Conservation (phyloP, 352 stramenopile species). For the Globisporangium radiosum region DNA sequence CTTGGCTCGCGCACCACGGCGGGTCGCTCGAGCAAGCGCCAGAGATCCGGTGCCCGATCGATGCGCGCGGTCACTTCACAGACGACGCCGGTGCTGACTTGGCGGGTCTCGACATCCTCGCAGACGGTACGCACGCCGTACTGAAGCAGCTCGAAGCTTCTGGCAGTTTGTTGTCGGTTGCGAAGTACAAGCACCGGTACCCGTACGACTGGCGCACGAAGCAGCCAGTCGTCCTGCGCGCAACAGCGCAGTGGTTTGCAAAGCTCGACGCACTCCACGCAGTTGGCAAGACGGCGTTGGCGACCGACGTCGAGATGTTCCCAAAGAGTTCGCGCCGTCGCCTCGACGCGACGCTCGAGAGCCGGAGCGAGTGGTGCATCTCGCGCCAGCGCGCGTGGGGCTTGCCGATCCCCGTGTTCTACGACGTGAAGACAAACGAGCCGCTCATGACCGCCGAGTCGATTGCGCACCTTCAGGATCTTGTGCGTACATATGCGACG, state of each 20-base stretch:
- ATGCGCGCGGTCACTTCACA: constrained; percentile 74
- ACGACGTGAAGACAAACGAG: constrained; percentile 86
- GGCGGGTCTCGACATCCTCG: constrained; percentile 85
- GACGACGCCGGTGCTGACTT: constrained; percentile 88
- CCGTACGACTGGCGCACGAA: constrained; percentile 99
- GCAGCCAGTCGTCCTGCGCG: constrained; percentile 96
- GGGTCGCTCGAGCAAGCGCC: constrained; percentile 10
- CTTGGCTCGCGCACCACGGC: constrained; percentile 57
- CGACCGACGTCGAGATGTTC: constrained; percentile 89
- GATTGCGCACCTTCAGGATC: constrained; percentile 77
- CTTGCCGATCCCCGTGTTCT: constrained; percentile 98
- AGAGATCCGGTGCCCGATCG: constrained; percentile 59
- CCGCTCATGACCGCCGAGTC: constrained; percentile 90
- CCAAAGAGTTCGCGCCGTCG: constrained; percentile 79
- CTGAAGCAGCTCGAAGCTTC: constrained; percentile 77
- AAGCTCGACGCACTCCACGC: constrained; percentile 92
- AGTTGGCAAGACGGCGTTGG: constrained; percentile 42
- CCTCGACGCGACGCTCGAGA: constrained; percentile 82
- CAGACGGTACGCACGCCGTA: constrained; percentile 91
- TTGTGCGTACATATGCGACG: constrained; percentile 41
- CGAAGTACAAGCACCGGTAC: constrained; percentile 93
- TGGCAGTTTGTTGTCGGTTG: constrained; percentile 79
- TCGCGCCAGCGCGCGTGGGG: constrained; percentile 97
- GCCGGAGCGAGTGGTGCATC: constrained; percentile 97
- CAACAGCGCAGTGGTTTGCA: constrained; percentile 98